Conservation (phyloP, 306 rosid species). For the Oxytropis ochrocephala region DNA sequence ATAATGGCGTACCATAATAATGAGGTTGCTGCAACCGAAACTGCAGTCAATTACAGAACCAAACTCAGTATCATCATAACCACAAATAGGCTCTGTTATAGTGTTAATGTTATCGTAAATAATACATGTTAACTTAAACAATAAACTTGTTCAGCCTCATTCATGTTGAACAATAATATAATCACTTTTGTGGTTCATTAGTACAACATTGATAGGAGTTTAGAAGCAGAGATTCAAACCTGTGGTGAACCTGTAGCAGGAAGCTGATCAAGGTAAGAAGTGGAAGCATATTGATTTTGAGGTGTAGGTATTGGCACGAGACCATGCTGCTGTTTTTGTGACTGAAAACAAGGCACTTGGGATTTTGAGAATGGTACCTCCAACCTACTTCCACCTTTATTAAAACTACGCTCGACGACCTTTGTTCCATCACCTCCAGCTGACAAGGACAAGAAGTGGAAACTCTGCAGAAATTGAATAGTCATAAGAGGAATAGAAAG, state of each 20-base stretch:
- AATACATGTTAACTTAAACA: not conserved
- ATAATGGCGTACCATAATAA: conserved; percentile 26
- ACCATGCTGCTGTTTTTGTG: conserved; percentile 28
- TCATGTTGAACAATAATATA: conserved; percentile 17
- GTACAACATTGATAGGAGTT: conserved; percentile 21
- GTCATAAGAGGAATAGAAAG: conserved; percentile 15
- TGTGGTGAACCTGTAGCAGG: conserved; percentile 38
- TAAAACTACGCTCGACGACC: conserved; percentile 22
- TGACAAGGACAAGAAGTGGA: conserved; percentile 55
- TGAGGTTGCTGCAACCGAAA: conserved; percentile 44
- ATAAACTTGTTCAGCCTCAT: not conserved
- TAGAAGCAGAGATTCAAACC: conserved; percentile 37
- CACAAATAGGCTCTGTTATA: not conserved
- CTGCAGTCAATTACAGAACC: conserved; percentile 16
- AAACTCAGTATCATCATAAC: not conserved
- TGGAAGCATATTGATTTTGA: conserved; percentile 37
- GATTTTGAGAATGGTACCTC: conserved; percentile 34
- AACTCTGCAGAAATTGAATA: conserved; percentile 38
- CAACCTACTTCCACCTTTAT: conserved; percentile 32
- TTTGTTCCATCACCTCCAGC: conserved; percentile 39
- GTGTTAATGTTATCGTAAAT: too few species aligned
- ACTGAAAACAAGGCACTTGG: conserved; percentile 46
- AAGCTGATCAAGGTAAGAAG: conserved; percentile 41
- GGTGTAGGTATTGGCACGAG: conserved; percentile 35
- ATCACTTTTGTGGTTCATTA: conserved; percentile 4